Conservation (phyloP, 805 yeast species). For the Sporopachydermia lactativora region DNA sequence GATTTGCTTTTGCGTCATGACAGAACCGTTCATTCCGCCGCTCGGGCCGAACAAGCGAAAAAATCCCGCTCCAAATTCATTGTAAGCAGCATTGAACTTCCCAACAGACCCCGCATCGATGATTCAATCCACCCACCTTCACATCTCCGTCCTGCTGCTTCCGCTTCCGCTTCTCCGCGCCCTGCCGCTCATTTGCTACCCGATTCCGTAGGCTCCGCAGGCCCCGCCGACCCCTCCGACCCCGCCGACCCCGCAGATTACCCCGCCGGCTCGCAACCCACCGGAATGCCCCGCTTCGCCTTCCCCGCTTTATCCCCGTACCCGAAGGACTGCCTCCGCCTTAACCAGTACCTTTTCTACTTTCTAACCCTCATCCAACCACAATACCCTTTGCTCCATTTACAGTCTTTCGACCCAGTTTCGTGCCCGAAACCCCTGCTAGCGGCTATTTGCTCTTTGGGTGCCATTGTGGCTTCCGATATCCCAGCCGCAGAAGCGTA, state of each 20-base stretch:
- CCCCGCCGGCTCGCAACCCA: too few species aligned
- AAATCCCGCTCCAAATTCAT: not conserved
- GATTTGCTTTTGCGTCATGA: conserved; percentile 67
- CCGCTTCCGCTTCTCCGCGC: too few species aligned
- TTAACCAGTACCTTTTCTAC: conserved; percentile 18
- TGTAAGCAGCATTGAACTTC: too few species aligned
- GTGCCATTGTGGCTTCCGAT: conserved; percentile 13
- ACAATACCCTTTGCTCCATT: conserved; percentile 19
- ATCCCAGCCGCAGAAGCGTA: not conserved
- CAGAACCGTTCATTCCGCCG: conserved; percentile 50
- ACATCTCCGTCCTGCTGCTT: too few species aligned
- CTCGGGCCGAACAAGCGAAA: conserved; percentile 6
- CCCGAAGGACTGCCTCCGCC: conserved; percentile 8
- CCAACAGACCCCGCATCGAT: too few species aligned
- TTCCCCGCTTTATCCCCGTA: conserved; percentile 1
- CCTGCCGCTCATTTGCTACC: too few species aligned
- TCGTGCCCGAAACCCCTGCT: conserved; percentile 17
- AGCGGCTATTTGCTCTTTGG: conserved; percentile 20
- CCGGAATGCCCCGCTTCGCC: not conserved
- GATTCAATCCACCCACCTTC: too few species aligned
- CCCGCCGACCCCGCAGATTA: too few species aligned
- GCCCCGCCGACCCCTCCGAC: too few species aligned
- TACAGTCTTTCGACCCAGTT: conserved; percentile 17
- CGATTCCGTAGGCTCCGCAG: too few species aligned
- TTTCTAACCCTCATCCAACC: conserved; percentile 21